Conservation (phyloP, 108 stramenopile genomes). For the Cyclotella atomus region DNA sequence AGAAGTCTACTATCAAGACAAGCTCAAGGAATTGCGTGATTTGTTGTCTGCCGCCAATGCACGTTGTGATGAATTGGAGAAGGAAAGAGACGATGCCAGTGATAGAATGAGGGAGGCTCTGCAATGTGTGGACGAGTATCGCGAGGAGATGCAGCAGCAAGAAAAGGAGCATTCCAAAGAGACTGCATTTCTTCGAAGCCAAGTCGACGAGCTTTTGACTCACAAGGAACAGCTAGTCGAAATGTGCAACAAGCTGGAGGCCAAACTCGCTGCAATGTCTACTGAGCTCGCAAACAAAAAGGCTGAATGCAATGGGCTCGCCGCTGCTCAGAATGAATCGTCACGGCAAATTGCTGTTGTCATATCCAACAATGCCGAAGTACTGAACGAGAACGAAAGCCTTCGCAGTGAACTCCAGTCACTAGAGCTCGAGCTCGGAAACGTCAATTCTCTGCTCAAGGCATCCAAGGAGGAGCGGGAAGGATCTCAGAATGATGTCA, state of each 20-base stretch:
- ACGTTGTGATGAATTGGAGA: slow-evolving; percentile 10
- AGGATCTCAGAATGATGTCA: slow-evolving; percentile 24
- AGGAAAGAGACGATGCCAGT: slow-evolving; percentile 24
- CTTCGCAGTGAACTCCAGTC: slow-evolving; percentile 33
- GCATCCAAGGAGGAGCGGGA: slow-evolving; percentile 11
- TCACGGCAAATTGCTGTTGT: slow-evolving; percentile 31
- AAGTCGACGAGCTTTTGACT: not conserved
- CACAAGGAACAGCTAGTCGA: slow-evolving; percentile 6
- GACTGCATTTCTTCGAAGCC: slow-evolving; percentile 5
- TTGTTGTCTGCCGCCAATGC: not conserved
- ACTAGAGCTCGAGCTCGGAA: slow-evolving; percentile 28
- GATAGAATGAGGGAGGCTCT: slow-evolving; percentile 23
- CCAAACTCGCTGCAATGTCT: slow-evolving; percentile 9
- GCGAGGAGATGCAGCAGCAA: slow-evolving; percentile 23
- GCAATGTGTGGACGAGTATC: slow-evolving; percentile 17
- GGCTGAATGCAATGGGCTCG: slow-evolving; percentile 1
- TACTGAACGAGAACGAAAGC: slow-evolving; percentile 33
- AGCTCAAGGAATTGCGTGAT: slow-evolving; percentile 5
- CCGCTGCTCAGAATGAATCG: slow-evolving; percentile 11
- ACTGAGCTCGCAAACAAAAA: slow-evolving; percentile 15
- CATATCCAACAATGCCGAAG: slow-evolving; percentile 28
- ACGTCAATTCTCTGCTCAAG: slow-evolving; percentile 21
- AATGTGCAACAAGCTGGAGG: slow-evolving; percentile 15
- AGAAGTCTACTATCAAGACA: slow-evolving; percentile 8
- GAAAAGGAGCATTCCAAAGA: slow-evolving; percentile 18